These are phyloP conservation scores for Cryptococcus hybrid DNA, from an alignment of 1,284 basidiomycete genomes.

Conservation along the genomic window DNA sequence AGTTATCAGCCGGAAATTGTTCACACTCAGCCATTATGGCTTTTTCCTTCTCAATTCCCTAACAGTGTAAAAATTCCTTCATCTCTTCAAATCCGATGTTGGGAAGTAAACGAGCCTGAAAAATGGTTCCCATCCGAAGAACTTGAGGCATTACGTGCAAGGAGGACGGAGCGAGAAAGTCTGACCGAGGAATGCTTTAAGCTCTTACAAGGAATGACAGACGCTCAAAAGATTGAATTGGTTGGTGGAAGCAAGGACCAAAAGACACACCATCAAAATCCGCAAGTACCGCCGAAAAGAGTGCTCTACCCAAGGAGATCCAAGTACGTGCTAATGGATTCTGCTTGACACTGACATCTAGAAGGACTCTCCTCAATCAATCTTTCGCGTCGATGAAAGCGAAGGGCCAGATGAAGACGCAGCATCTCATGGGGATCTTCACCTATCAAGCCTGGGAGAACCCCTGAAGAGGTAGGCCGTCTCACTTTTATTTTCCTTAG, in stretches of 20 bases:
- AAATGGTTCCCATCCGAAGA: conserved; percentile 30
- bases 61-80: conserved; percentile 28
- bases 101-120: conserved; percentile 37
- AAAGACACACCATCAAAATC: neutral
- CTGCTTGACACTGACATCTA: no score
- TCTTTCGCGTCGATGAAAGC: neutral
- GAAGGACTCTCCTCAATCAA: neutral
- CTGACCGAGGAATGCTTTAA: conserved; percentile 30
- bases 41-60: conserved; percentile 33
- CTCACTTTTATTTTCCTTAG: neutral
- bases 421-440: conserved; percentile 13
- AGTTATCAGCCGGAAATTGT: conserved; percentile 28
- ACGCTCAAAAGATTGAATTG: conserved; percentile 31
- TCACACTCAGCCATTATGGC: conserved; percentile 36
- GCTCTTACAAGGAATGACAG: conserved; percentile 28
- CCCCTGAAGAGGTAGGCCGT: conserved; percentile 37
- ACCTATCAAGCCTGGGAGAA: conserved; percentile 32
- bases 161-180: conserved; percentile 20
- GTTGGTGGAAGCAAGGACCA: conserved; percentile 21
- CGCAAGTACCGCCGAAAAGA: no score
- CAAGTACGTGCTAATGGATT: no score
- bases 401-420: neutral
- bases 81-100: conserved; percentile 36
- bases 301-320: no score
- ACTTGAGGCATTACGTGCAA: conserved; percentile 16